These are phyloP conservation scores for Porodaedalea pini DNA, from an alignment of 1,284 basidiomycete genomes.

Conservation along the genomic window DNA sequence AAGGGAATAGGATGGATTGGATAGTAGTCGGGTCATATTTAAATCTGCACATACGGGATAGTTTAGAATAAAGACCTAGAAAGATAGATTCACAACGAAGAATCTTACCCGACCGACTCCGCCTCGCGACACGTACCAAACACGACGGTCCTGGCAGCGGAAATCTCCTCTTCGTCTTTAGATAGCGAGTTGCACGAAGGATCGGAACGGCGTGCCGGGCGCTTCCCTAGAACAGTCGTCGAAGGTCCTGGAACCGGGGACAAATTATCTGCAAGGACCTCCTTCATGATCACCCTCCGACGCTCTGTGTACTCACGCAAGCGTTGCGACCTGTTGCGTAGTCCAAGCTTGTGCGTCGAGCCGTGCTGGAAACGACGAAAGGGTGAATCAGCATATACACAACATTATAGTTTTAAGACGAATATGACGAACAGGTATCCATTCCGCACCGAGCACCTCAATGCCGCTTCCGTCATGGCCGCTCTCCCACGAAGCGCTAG, in stretches of 20 bases:
- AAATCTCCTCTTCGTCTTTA: constrained; percentile 36
- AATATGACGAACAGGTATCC: constrained; percentile 50
- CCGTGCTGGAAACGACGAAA: constrained; percentile 35
- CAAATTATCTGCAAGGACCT: background rate
- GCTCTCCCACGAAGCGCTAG: constrained; percentile 69
- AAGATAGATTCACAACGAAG: background rate
- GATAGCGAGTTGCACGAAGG: constrained; percentile 27
- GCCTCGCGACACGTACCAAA: constrained; percentile 25
- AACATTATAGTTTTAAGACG: constrained; percentile 5
- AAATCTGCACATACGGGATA: constrained; percentile 38
- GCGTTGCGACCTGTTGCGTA: constrained; percentile 60
- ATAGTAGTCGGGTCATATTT: constrained; percentile 54
- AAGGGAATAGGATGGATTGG: constrained; percentile 44
- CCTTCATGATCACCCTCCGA: constrained; percentile 50
- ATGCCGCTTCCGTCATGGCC: constrained; percentile 73
- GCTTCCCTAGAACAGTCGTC: constrained; percentile 6
- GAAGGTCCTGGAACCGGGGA: constrained; percentile 6
- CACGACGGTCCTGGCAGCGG: constrained; percentile 32
- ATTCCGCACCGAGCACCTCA: constrained; percentile 59
- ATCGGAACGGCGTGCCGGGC: background rate
- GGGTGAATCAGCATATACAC: constrained; percentile 11
- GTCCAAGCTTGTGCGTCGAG: constrained; percentile 48
- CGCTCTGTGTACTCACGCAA: constrained; percentile 62
- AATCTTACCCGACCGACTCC: constrained; percentile 27
- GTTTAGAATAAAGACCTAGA: constrained; percentile 5